Conservation (phyloP, 768 basidiomycete species). For the Coprinopsis cinerea region DNA sequence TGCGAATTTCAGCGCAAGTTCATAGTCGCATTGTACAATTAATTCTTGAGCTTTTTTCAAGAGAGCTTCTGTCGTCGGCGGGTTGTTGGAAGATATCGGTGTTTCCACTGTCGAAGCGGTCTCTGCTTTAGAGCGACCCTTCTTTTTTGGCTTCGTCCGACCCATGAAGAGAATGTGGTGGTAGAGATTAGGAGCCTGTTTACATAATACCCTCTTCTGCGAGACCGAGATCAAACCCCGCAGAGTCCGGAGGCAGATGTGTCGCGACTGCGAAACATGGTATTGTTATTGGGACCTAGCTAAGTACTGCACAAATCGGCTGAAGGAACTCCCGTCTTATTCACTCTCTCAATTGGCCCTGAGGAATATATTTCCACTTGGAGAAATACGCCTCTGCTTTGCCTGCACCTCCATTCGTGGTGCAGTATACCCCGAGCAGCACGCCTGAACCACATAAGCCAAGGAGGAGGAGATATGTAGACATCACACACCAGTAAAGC, state of each 20-base stretch:
- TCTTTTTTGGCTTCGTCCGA: slow-evolving; percentile 47
- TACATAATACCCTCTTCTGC: background rate
- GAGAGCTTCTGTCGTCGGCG: slow-evolving; percentile 47
- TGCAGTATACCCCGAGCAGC: slow-evolving; percentile 13
- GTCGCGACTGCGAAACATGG: too few relatives aligned
- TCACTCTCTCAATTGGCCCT: slow-evolving; percentile 12
- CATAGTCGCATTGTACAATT: slow-evolving; percentile 79
- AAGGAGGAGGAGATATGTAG: background rate
- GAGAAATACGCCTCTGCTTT: slow-evolving; percentile 12
- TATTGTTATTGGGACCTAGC: too few relatives aligned
- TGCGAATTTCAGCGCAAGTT: slow-evolving; percentile 70
- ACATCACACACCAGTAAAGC: slow-evolving; percentile 13
- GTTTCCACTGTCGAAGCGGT: slow-evolving; percentile 17
- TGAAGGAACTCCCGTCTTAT: too few relatives aligned
- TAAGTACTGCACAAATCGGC: too few relatives aligned
- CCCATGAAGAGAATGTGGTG: slow-evolving; percentile 37
- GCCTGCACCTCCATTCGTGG: slow-evolving; percentile 13
- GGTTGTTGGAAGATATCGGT: slow-evolving; percentile 17
- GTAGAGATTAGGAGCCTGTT: slow-evolving; percentile 25
- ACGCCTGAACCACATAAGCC: slow-evolving; percentile 4
- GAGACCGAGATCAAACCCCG: background rate
- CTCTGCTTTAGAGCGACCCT: slow-evolving; percentile 30
- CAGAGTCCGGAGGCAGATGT: too few relatives aligned
- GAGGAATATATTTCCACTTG: slow-evolving; percentile 16
- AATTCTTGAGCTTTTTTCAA: slow-evolving; percentile 77